Base-by-base conservation (phyloP, 495 filamentous ascomycete genomes). In the Recurvomyces mirabilis region DNA sequence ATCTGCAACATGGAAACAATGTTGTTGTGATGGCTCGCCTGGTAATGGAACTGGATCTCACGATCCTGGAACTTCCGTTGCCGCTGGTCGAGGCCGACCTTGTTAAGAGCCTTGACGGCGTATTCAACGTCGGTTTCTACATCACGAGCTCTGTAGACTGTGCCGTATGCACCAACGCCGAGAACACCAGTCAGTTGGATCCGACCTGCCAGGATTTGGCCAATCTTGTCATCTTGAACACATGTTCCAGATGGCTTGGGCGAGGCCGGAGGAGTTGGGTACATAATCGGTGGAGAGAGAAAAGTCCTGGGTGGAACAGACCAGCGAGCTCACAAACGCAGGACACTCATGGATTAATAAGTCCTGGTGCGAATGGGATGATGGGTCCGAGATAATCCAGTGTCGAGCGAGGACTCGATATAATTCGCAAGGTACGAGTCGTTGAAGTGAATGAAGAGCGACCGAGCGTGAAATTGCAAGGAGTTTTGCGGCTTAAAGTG, bases 91-190 rank as follows among this genome's bases (percentile, higher is more conserved):
- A 96, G 68, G 35, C 85, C 87, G 43, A 76, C 69, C 66, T 95
- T 96, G 77, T 85, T 88, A 62, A 99, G 73, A 28, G 87, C 87
- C 68, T 99, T 99, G 59, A 99, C 89, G 41, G 91, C 93, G 68
- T 93, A 99, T 45, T 74, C 77, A 25, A 77, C 72, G 55, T 81
- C 73, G 46, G 83, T 89, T 54, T 81, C 78, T 40, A 87, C 77
- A 67, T 96, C 89, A 65, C 88, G 68, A 53, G 91, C 91, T 26
- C 81, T 83, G 67, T 98, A 95, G 12, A 98, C 93, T 20, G 95
- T 87, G 33, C 91, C 91, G 66, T 98, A 98, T 43, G 91, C 91
- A 43, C 91, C 91, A 35, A 91, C 81, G 39, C 91, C 91, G 46
- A 96, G 74, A 57, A 96, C 84, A 47, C 77, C 71, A 38, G 79